Percentiles rank a stretch among this genome's conserved stretches.
Evolutionary conservation across 495 filamentous ascomycete genomes (phyloP).

Genomic region (Penicillium cinerascens): DNA sequence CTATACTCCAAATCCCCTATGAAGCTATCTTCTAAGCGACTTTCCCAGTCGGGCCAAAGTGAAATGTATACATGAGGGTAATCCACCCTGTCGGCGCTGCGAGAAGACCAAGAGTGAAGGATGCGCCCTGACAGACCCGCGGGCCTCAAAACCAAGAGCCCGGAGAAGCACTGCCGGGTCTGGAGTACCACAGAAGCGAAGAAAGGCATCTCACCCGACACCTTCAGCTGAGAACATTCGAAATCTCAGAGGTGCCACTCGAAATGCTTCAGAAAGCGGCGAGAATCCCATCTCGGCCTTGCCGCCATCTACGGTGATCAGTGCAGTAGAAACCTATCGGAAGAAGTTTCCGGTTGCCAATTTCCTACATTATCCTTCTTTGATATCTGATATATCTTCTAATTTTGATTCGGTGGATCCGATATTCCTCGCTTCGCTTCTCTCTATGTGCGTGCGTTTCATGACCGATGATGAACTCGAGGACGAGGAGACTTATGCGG

Average conservation of each 20-base stretch:
- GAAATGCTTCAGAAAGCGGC: background rate
- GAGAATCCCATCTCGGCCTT: slow-evolving; percentile 27
- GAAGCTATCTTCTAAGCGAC: background rate
- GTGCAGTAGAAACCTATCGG: slow-evolving; percentile 39
- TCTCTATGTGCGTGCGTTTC: slow-evolving; percentile 41
- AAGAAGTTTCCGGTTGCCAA: slow-evolving; percentile 44
- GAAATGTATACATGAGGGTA: slow-evolving; percentile 42
- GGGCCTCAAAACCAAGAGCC: slow-evolving; percentile 6
- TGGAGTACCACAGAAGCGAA: slow-evolving; percentile 12
- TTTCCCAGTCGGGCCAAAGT: slow-evolving; percentile 36
- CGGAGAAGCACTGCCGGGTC: slow-evolving; percentile 2
- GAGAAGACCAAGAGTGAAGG: slow-evolving; percentile 19
- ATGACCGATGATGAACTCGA: slow-evolving; percentile 27
- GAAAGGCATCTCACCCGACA: slow-evolving; percentile 5
- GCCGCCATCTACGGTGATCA: slow-evolving; percentile 32
- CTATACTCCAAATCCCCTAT: background rate
- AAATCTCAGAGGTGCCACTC: background rate
- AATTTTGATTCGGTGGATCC: slow-evolving; percentile 33
- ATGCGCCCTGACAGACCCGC: slow-evolving; percentile 36
- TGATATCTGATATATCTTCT: slow-evolving; percentile 40
- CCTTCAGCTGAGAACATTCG: background rate
- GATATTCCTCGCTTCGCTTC: slow-evolving; percentile 39
- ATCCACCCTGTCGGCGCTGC: slow-evolving; percentile 39
- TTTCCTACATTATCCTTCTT: slow-evolving; percentile 43
- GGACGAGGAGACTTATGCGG: slow-evolving; percentile 33